A percentile compares a stretch with the other conserved stretches of the same genome.
Evolutionary conservation across 1,139 yeast genomes (phyloP).

Genomic region (Casaregolazyma suthepensis): DNA sequence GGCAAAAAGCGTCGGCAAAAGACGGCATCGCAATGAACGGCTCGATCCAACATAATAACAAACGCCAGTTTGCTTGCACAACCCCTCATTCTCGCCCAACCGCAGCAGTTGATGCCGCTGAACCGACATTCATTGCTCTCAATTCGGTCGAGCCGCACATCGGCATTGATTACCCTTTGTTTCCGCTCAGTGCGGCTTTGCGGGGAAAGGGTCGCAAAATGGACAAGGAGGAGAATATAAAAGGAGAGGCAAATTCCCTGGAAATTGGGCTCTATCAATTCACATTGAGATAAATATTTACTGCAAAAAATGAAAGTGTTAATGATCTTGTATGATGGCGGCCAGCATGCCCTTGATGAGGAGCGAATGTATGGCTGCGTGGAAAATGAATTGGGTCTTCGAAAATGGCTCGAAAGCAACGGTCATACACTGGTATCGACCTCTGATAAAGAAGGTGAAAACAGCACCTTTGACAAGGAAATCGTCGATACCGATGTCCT

Average conservation of each 20-base stretch:
- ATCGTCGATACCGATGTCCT: slow-evolving; percentile 68
- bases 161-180: neutral
- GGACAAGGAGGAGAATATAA: neutral
- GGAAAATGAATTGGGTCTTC: slow-evolving; percentile 71
- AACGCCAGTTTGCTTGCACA: neutral
- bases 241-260: neutral
- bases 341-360: slow-evolving; percentile 52
- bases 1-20: neutral
- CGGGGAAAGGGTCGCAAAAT: neutral
- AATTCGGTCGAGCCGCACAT: neutral
- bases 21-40: neutral
- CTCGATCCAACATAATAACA: neutral
- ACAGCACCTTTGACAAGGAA: slow-evolving; percentile 55
- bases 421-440: slow-evolving; percentile 70
- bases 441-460: slow-evolving; percentile 60
- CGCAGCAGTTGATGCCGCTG: neutral
- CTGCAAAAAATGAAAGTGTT: slow-evolving; percentile 25
- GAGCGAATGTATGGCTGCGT: slow-evolving; percentile 59
- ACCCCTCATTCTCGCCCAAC: neutral
- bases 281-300: neutral
- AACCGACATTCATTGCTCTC: neutral
- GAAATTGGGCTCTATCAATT: neutral
- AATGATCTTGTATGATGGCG: slow-evolving; percentile 32
- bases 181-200: neutral
- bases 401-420: slow-evolving; percentile 54